Conservation (phyloP, 345 rosid genomes). For the Citrus sinensis region DVS_A1.0 CM039166.1:25082001-25082500, state of each 20-base stretch:
- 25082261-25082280: no score
- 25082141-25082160: background rate
- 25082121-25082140: background rate
- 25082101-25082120: background rate
- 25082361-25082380: background rate
- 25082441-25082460: no score
- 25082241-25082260: background rate
- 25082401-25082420: background rate
- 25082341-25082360: slow-evolving; percentile 5
- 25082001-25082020: no score
- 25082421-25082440: no score
- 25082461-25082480: background rate
- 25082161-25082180: background rate
- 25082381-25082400: background rate
- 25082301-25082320: background rate
- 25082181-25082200: background rate
- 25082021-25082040: no score
- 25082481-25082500: background rate
- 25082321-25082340: background rate
- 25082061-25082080: background rate
- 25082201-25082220: background rate
- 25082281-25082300: background rate
- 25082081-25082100: background rate
- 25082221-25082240: background rate
- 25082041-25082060: no score